phyloP scores from a whole-genome alignment of 352 stramenopile species.

The Phytopythium boreale region DNA sequence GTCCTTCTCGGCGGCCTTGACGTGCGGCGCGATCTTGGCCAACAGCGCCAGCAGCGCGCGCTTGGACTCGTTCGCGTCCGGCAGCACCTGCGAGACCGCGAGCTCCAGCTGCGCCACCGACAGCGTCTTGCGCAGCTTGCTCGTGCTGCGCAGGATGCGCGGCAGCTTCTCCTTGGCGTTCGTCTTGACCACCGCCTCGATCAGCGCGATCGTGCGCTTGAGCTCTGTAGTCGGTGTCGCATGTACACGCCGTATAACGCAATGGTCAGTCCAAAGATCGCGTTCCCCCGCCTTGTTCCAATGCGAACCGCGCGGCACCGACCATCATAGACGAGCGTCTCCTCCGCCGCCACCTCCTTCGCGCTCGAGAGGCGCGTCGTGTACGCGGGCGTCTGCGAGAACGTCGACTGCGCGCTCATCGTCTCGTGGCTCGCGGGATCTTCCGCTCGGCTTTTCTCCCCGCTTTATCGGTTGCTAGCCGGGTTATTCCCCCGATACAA shows the following conservation, averaged over 20 bases:
- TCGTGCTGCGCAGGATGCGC: conserved; percentile 75
- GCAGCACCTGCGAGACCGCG: conserved; percentile 58
- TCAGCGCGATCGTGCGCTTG: conserved; percentile 64
- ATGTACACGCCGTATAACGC: too few species aligned
- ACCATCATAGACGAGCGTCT: conserved; percentile 71
- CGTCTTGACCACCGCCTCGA: conserved; percentile 77
- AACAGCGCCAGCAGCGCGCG: conserved; percentile 47
- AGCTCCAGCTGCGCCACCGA: conserved; percentile 55
- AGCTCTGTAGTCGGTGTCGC: conserved; percentile 37
- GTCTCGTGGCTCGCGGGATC: conserved; percentile 2
- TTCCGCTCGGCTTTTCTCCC: conserved; percentile 14
- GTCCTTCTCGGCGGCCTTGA: conserved; percentile 15
- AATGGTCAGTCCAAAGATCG: too few species aligned
- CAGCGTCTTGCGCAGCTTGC: conserved; percentile 76
- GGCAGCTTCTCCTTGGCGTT: conserved; percentile 86
- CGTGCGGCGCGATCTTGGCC: conserved; percentile 41
- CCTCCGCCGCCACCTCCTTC: conserved; percentile 54
- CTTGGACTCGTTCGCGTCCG: conserved; percentile 63
- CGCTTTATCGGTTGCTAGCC: not conserved
- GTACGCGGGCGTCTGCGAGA: conserved; percentile 74
- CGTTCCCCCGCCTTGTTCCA: too few species aligned
- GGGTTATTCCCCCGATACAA: too few species aligned
- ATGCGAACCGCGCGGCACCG: not conserved
- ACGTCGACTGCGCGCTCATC: conserved; percentile 75
- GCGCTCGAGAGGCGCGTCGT: conserved; percentile 24